Evolutionary conservation across 352 stramenopile genomes (phyloP), one percentile per base, ranked within the genome.

Genomic region (Globisporangium carolinianum): DNA sequence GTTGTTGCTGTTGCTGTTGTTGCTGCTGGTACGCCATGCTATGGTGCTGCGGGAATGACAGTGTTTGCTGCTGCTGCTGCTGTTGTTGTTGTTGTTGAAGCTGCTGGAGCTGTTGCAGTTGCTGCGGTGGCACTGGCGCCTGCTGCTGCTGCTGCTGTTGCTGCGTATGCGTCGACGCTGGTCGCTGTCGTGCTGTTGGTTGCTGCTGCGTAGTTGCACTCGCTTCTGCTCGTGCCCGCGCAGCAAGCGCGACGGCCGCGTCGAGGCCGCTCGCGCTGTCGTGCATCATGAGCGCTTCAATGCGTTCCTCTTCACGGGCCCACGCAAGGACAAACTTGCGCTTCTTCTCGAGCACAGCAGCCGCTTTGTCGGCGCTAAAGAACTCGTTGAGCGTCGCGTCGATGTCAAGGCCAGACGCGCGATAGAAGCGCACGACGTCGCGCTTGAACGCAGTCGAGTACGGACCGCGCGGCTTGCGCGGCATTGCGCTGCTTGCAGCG

Each of bases 391-490:
- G 43, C 18, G 58, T 63, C 58, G 43, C 58, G 37, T 63, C 49
- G 49, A 63, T 54, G 37, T 63, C 58, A 9, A 45, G 50, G 35
- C 53, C 43, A 14, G 50, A 58, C 17, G 51, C 42, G 36, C 57
- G 57, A 51, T 63, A 63, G 45, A 48, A 63, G 36, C 58, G 58
- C 43, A 63, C 58, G 51, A 63, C 58, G 43, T 63, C 51, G 51
- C 58, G 58, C 51, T 63, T 63, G 51, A 63, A 63, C 37, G 51
- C 51, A 15, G 55, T 58, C 58, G 58, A 58, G 58, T 63, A 63
- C 36, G 58, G 58, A 1, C 58, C 58, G 45, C 58, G 58, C 6
- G 58, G 42, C 8, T 53, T 52, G 9, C 51, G 50, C 18, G 50
- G 50, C n/a, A 58, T 63, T 41, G 45, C 18, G 35, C 45, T 51